A percentile compares a stretch with the other conserved stretches of the same genome.
phyloP scores from a whole-genome alignment of 2,329 filamentous ascomycete species.

The Epichloe coenophiala region DNA sequence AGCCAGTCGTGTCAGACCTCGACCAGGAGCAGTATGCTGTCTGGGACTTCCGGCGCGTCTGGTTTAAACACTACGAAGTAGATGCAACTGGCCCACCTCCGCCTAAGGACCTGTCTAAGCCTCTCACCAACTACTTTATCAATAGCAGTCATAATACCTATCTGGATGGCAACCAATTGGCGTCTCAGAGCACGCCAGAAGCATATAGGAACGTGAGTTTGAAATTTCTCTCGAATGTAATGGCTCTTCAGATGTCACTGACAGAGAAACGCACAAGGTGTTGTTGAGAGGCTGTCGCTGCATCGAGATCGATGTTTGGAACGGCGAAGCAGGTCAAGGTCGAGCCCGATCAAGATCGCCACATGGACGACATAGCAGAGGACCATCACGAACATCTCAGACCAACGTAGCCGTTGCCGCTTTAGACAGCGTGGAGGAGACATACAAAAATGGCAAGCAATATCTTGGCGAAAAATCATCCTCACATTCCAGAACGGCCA shows the following conservation, averaged over 20 bases:
- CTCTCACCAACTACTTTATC: constrained; percentile 83
- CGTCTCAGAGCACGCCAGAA: constrained; percentile 61
- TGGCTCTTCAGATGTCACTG: not conserved
- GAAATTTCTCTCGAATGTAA: not conserved
- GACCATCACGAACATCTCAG: constrained; percentile 32
- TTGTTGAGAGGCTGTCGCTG: constrained; percentile 70
- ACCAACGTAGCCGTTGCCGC: constrained; percentile 31
- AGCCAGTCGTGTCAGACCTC: constrained; percentile 19
- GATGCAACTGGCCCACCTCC: constrained; percentile 30
- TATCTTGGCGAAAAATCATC: constrained; percentile 18
- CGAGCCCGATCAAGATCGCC: constrained; percentile 23
- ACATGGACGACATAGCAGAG: constrained; percentile 30
- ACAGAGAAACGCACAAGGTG: constrained; percentile 31
- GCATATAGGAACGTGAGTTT: constrained; percentile 59
- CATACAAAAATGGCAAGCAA: constrained; percentile 12
- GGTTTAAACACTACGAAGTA: constrained; percentile 29
- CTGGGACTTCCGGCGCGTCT: constrained; percentile 37
- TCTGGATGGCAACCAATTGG: constrained; percentile 72
- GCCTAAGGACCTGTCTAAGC: constrained; percentile 46
- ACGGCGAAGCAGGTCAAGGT: constrained; percentile 42
- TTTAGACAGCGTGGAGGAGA: constrained; percentile 21
- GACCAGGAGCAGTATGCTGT: constrained; percentile 29
- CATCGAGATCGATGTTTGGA: constrained; percentile 92
- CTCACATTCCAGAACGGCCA: constrained; percentile 26
- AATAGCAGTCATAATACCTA: constrained; percentile 95